Evolutionary conservation across 768 basidiomycete species (phyloP).

Genomic region (Lentinula edodes): DNA sequence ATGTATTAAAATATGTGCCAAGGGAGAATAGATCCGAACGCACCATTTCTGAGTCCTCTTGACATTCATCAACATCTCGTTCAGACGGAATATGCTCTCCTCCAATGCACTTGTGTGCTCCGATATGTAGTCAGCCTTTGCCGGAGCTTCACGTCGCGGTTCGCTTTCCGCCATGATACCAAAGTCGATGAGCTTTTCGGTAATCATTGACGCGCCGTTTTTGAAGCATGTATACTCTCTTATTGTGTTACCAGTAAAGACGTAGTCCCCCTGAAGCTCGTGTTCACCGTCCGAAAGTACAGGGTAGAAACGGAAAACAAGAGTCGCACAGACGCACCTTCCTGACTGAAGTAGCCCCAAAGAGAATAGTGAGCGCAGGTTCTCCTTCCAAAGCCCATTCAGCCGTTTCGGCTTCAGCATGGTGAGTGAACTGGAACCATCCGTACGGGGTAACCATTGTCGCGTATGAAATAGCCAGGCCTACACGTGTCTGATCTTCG

Average conservation of each 20-base stretch:
- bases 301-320: too few relatives aligned
- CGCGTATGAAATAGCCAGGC: slow-evolving; percentile 70
- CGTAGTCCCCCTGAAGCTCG: slow-evolving; percentile 95
- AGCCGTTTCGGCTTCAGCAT: too few relatives aligned
- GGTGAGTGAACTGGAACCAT: slow-evolving; percentile 63
- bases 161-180: slow-evolving; percentile 99
- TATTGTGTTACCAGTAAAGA: slow-evolving; percentile 87
- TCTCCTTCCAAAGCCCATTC: slow-evolving; percentile 34
- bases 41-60: slow-evolving; percentile 93
- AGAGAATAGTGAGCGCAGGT: slow-evolving; percentile 43
- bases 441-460: slow-evolving; percentile 53
- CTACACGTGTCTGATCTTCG: slow-evolving; percentile 46
- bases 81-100: slow-evolving; percentile 92
- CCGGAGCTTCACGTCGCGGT: slow-evolving; percentile 83
- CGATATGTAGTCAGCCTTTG: slow-evolving; percentile 79
- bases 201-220: slow-evolving; percentile 93
- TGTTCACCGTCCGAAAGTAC: slow-evolving; percentile 81
- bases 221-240: slow-evolving; percentile 95
- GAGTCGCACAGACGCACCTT: too few relatives aligned
- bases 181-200: slow-evolving; percentile 91
- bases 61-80: slow-evolving; percentile 80
- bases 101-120: slow-evolving; percentile 93
- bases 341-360: slow-evolving; percentile 23
- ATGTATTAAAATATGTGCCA: not conserved
- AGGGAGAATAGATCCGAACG: slow-evolving; percentile 23